These are phyloP conservation scores for Candida ascalaphidarum DNA, from an alignment of 805 yeast genomes.

Conservation along the genomic window DNA sequence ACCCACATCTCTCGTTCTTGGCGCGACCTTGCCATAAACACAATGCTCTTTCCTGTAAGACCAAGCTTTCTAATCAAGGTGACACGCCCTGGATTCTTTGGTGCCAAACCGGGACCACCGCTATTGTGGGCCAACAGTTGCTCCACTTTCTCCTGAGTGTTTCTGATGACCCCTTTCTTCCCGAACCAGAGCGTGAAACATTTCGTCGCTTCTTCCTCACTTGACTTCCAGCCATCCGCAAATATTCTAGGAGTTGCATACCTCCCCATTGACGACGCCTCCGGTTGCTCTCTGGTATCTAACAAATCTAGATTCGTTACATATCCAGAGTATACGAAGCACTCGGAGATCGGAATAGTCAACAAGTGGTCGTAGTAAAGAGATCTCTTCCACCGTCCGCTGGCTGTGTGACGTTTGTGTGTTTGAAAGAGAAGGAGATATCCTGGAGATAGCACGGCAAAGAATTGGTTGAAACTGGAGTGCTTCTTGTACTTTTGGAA, in stretches of 20 bases:
- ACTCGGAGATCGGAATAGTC: conserved; percentile 53
- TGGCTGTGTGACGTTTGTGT: conserved; percentile 36
- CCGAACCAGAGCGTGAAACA: conserved; percentile 86
- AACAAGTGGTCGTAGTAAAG: conserved; percentile 44
- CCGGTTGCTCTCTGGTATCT: conserved; percentile 35
- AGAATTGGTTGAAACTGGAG: conserved; percentile 52
- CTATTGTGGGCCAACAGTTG: conserved; percentile 1
- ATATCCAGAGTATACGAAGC: conserved; percentile 72
- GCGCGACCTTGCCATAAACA: conserved; percentile 74
- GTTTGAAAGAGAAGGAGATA: conserved; percentile 50
- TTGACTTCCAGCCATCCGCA: conserved; percentile 76
- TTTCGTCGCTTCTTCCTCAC: conserved; percentile 67
- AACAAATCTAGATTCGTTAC: conserved; percentile 51
- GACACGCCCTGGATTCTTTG: conserved; percentile 34
- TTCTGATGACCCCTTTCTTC: conserved; percentile 38
- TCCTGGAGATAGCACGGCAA: conserved; percentile 65
- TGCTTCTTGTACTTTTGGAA: conserved; percentile 67
- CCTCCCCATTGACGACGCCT: conserved; percentile 44
- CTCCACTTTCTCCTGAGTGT: conserved; percentile 4
- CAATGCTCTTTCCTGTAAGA: conserved; percentile 56
- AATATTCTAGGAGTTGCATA: conserved; percentile 63
- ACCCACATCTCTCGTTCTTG: conserved; percentile 87
- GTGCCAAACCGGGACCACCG: conserved; percentile 5
- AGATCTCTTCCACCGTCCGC: conserved; percentile 37
- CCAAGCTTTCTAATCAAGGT: conserved; percentile 49